A percentile compares a stretch with the other conserved stretches of the same genome.
phyloP scores from a whole-genome alignment of 192 early-diverging fungal genomes.

The Coemansia sp. region DNA sequence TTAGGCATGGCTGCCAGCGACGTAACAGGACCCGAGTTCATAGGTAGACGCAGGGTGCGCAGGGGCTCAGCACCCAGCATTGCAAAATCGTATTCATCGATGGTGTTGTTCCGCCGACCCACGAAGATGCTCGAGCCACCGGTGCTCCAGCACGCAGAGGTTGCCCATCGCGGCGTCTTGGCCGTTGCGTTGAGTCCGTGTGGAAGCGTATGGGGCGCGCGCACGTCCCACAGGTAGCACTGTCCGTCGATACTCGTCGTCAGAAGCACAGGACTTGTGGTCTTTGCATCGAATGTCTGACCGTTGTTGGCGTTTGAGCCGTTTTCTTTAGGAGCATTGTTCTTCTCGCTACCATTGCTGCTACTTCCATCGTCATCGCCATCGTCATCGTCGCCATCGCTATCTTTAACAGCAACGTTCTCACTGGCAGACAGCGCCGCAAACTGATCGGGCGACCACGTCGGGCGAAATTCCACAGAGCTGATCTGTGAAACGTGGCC shows the following conservation, averaged over 20 bases:
- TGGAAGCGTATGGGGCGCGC: conserved; percentile 58
- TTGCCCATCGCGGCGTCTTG: conserved; percentile 73
- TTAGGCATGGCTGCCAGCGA: conserved; percentile 77
- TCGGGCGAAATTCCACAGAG: conserved; percentile 69
- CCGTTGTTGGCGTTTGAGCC: background rate
- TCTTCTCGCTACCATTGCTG: background rate
- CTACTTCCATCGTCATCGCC: background rate
- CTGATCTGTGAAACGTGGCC: conserved; percentile 85
- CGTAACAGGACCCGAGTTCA: conserved; percentile 85
- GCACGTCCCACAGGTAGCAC: conserved; percentile 72
- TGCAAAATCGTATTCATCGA: conserved; percentile 87
- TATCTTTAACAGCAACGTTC: background rate
- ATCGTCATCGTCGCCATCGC: background rate
- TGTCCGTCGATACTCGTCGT: conserved; percentile 77
- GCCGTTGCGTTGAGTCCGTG: conserved; percentile 56
- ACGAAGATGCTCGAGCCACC: conserved; percentile 80
- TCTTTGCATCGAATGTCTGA: conserved; percentile 12
- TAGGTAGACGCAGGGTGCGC: conserved; percentile 77
- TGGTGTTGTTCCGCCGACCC: conserved; percentile 85
- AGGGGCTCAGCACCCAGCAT: conserved; percentile 58
- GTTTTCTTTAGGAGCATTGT: too few relatives aligned
- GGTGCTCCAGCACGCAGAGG: conserved; percentile 77
- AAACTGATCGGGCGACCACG: conserved; percentile 13
- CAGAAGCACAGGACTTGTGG: conserved; percentile 54
- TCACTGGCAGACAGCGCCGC: background rate